phyloP scores from a whole-genome alignment of 2,329 filamentous ascomycete genomes.

The Colletotrichum cuscutae region DNA sequence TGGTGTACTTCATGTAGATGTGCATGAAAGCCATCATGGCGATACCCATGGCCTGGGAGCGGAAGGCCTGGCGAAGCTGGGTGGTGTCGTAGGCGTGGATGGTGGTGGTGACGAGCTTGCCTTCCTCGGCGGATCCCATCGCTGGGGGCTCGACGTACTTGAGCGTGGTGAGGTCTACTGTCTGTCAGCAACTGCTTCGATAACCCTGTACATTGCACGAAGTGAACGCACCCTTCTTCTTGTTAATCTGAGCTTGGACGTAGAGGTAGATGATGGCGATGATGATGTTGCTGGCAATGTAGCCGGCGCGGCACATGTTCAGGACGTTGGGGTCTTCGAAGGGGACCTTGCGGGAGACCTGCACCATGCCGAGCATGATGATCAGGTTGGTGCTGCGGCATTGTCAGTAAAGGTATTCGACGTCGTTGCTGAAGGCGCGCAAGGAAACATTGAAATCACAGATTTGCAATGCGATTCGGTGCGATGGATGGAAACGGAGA shows the following conservation, averaged over 20 bases:
- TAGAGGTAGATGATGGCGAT: slow-evolving; percentile 89
- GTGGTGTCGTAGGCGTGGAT: slow-evolving; percentile 92
- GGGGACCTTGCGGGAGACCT: slow-evolving; percentile 93
- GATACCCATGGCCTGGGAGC: slow-evolving; percentile 93
- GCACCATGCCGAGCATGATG: slow-evolving; percentile 98
- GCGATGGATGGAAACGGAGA: neutral
- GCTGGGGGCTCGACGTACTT: slow-evolving; percentile 98
- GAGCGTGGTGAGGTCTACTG: slow-evolving; percentile 89
- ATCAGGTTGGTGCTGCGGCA: slow-evolving; percentile 82
- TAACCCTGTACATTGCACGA: too few species aligned
- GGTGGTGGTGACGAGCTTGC: slow-evolving; percentile 96
- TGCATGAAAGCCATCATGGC: slow-evolving; percentile 99
- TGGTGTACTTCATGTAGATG: slow-evolving; percentile 99
- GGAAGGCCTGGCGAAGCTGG: slow-evolving; percentile 87
- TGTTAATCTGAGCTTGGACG: slow-evolving; percentile 86
- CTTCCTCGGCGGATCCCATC: slow-evolving; percentile 93
- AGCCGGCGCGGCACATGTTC: slow-evolving; percentile 65
- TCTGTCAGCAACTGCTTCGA: slow-evolving; percentile 11
- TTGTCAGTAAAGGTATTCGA: slow-evolving; percentile 38
- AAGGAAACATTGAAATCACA: neutral
- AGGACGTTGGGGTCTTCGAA: slow-evolving; percentile 83
- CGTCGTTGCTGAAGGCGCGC: neutral
- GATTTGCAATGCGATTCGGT: neutral
- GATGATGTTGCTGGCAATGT: slow-evolving; percentile 76
- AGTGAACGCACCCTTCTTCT: slow-evolving; percentile 86